Evolutionary conservation across 1,284 basidiomycete genomes (phyloP).

Genomic region (Anthracocystis panici-leucophaei): DNA sequence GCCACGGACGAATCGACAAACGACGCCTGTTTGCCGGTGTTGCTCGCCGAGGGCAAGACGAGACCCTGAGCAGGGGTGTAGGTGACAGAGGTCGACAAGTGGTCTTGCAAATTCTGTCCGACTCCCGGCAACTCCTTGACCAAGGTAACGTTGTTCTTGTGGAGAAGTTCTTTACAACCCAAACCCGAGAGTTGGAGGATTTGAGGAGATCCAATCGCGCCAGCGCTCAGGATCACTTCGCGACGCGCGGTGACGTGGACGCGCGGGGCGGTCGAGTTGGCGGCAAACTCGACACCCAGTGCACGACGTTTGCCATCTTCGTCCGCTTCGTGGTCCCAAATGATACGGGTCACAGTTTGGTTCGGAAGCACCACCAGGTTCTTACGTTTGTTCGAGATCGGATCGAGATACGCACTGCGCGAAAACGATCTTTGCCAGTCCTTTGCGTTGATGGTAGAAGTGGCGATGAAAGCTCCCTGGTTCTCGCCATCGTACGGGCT

Average conservation of each 20-base stretch:
- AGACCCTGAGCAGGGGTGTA: conserved; percentile 45
- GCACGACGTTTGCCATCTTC: conserved; percentile 42
- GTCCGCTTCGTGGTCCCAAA: conserved; percentile 37
- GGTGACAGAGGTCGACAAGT: conserved; percentile 60
- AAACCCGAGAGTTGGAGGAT: conserved; percentile 74
- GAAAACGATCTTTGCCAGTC: conserved; percentile 57
- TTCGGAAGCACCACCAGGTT: conserved; percentile 64
- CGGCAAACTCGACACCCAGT: conserved; percentile 55
- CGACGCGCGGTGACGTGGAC: conserved; percentile 57
- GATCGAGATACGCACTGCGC: conserved; percentile 60
- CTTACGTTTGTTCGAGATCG: conserved; percentile 42
- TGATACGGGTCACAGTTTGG: conserved; percentile 55
- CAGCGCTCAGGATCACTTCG: conserved; percentile 64
- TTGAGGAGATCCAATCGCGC: conserved; percentile 71
- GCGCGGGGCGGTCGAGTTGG: conserved; percentile 20
- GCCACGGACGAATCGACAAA: conserved; percentile 62
- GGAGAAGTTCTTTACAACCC: conserved; percentile 71
- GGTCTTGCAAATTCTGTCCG: conserved; percentile 74
- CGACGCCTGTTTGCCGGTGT: conserved; percentile 41
- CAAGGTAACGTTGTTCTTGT: conserved; percentile 70
- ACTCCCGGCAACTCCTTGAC: conserved; percentile 73
- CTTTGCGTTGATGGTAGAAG: conserved; percentile 55
- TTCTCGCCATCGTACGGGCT: conserved; percentile 57
- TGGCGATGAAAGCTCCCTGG: conserved; percentile 56
- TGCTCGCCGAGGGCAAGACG: conserved; percentile 30